These are phyloP conservation scores for Populus tremula DNA, from an alignment of 345 rosid species.

Conservation along the genomic window DNA sequence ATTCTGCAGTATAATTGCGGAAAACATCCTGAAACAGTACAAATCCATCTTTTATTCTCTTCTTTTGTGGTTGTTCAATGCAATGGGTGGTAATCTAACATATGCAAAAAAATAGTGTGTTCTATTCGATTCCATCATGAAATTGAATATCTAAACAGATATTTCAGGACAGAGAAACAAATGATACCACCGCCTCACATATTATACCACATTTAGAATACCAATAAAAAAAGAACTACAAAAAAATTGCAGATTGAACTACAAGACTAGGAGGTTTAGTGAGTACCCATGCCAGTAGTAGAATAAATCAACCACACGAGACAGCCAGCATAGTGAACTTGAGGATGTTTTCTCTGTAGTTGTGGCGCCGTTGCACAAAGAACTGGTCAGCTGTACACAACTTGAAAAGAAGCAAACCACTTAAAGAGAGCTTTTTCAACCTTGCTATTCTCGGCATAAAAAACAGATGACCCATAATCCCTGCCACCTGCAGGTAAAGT, in stretches of 20 bases:
- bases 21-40: too few relatives aligned
- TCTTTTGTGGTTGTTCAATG: too few relatives aligned
- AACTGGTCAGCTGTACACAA: constrained; percentile 70
- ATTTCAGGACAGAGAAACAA: too few relatives aligned
- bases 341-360: constrained; percentile 56
- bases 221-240: not conserved
- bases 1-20: too few relatives aligned
- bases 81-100: too few relatives aligned
- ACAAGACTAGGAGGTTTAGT: not conserved
- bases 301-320: constrained; percentile 43
- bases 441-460: constrained; percentile 87
- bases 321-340: constrained; percentile 71
- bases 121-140: too few relatives aligned
- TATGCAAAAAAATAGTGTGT: too few relatives aligned
- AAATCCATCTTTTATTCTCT: too few relatives aligned
- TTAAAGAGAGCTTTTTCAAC: constrained; percentile 75
- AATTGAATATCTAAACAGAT: too few relatives aligned
- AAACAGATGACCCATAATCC: constrained; percentile 79
- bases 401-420: constrained; percentile 77
- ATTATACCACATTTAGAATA: not conserved
- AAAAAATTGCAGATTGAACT: not conserved
- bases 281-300: not conserved
- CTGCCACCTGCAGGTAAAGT: constrained; percentile 52
- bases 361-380: constrained; percentile 94
- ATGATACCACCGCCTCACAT: too few relatives aligned